Evolutionary conservation across 2,329 filamentous ascomycete species (phyloP), one percentile per base, ranked within the genome.

Genomic region (Sporothrix brunneoviolacea): DNA sequence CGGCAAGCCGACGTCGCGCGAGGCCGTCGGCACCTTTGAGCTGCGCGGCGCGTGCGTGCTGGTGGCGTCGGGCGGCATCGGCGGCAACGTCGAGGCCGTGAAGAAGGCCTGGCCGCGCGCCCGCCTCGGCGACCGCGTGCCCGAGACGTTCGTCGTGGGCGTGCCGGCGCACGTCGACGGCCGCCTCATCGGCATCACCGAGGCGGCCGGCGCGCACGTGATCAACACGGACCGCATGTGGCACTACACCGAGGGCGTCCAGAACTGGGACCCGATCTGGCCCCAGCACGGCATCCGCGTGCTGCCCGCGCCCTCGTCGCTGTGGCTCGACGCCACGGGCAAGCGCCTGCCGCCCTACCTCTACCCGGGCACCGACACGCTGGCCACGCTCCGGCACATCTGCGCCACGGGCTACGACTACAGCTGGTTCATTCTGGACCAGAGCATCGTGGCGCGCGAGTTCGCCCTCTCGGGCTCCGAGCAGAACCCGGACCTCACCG

Each of bases 161-260:
- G 80, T 83, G 3, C 80, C 80, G 0, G 77, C 76, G 0, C 78
- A 83, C 55, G 80, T 83, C n/a, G 80, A 83, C 55, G 80, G 80
- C 2, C 73, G 78, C 47, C 82, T 82, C 77, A 73, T 83, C 39
- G 72, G 66, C 32, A 81, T 83, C 45, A 63, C 77, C 2, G 72
- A 80, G 60, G 48, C 59, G 1, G 70, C 68, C 1, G 80, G 80
- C 8, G 80, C 75, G 1, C 67, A 71, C 51, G 59, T 82, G 53
- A 70, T 83, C 66, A 83, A 83, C 63, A 70, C 74, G 43, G 80
- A 83, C 58, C 68, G 80, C 38, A 82, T 83, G 79, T 83, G 80
- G 80, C 79, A 83, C 61, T 83, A 83, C 60, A 82, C 78, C 10
- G 80, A 83, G 58, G 80, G 80, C 0, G 61, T 83, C 10, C 68